Percentiles rank a stretch among this genome's conserved stretches.
Conservation (phyloP, 1,139 yeast species). For the Scheffersomyces quercinus region DNA sequence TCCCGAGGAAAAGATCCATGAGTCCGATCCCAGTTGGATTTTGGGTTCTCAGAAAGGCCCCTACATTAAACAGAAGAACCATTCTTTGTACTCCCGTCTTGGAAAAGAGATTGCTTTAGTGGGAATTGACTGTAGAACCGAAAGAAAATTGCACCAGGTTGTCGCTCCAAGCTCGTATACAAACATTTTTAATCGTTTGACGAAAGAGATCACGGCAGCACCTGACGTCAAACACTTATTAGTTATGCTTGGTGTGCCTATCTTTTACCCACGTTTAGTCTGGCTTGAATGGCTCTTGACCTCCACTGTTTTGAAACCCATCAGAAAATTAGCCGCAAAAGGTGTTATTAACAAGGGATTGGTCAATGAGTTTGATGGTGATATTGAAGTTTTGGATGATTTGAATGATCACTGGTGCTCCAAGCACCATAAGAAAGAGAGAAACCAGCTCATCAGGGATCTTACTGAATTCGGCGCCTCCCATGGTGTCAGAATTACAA, state of each 20-base stretch:
- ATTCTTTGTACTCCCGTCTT: constrained; percentile 68
- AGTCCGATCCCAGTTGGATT: constrained; percentile 61
- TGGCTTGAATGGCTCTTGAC: constrained; percentile 80
- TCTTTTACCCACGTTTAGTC: constrained; percentile 88
- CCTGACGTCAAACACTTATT: constrained; percentile 71
- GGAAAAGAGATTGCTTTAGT: constrained; percentile 72
- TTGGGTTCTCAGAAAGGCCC: constrained; percentile 57
- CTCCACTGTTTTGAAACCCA: constrained; percentile 61
- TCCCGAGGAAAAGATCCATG: constrained; percentile 40
- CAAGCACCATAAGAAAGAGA: constrained; percentile 72
- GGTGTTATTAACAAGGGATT: constrained; percentile 68
- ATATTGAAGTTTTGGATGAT: constrained; percentile 87
- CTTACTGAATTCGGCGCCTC: constrained; percentile 64
- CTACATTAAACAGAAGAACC: constrained; percentile 61
- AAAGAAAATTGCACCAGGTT: constrained; percentile 65
- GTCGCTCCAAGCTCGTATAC: constrained; percentile 59
- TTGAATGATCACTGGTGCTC: constrained; percentile 98
- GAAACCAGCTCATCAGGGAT: constrained; percentile 60
- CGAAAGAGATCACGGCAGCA: constrained; percentile 50
- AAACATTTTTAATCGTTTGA: constrained; percentile 59
- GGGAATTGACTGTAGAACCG: constrained; percentile 93
- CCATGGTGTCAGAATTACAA: constrained; percentile 71
- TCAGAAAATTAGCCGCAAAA: constrained; percentile 65
- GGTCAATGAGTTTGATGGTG: constrained; percentile 89
- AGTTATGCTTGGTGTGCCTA: constrained; percentile 90